Evolutionary conservation across 2,329 filamentous ascomycete genomes (phyloP).

Genomic region (Diaporthe capsici): DNA sequence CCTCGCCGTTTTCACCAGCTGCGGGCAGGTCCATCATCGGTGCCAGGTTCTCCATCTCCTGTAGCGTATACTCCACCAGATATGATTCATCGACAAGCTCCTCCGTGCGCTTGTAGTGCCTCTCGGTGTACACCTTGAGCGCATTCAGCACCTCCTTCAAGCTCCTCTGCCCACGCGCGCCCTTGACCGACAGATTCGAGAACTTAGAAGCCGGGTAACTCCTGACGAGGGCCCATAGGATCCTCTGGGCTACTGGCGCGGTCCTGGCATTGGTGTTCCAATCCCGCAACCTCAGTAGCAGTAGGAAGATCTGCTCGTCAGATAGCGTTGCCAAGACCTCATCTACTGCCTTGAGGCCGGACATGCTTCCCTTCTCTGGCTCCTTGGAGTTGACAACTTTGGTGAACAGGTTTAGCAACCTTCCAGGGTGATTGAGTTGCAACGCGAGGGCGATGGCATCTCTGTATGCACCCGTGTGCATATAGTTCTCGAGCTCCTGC

Average conservation of each 20-base stretch:
- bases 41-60: slow-evolving; percentile 87
- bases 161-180: slow-evolving; percentile 71
- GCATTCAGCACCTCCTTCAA: slow-evolving; percentile 89
- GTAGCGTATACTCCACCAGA: slow-evolving; percentile 91
- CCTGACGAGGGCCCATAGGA: slow-evolving; percentile 84
- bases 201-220: slow-evolving; percentile 86
- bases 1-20: slow-evolving; percentile 37
- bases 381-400: slow-evolving; percentile 77
- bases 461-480: slow-evolving; percentile 88
- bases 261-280: slow-evolving; percentile 98
- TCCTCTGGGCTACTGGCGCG: slow-evolving; percentile 85
- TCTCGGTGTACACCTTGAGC: slow-evolving; percentile 91
- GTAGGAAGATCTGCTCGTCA: slow-evolving; percentile 86
- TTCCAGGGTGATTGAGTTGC: slow-evolving; percentile 92
- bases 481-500: slow-evolving; percentile 93
- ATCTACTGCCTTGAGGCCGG: slow-evolving; percentile 80
- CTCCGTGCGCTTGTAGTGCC: slow-evolving; percentile 91
- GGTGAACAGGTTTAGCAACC: slow-evolving; percentile 87
- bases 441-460: slow-evolving; percentile 93
- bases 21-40: slow-evolving; percentile 52
- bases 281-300: slow-evolving; percentile 87
- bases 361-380: slow-evolving; percentile 74
- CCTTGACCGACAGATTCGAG: slow-evolving; percentile 75
- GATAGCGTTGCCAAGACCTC: slow-evolving; percentile 84
- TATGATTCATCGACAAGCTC: slow-evolving; percentile 96